Conservation (phyloP, 768 basidiomycete species). For the Lentinula boryana region DNA sequence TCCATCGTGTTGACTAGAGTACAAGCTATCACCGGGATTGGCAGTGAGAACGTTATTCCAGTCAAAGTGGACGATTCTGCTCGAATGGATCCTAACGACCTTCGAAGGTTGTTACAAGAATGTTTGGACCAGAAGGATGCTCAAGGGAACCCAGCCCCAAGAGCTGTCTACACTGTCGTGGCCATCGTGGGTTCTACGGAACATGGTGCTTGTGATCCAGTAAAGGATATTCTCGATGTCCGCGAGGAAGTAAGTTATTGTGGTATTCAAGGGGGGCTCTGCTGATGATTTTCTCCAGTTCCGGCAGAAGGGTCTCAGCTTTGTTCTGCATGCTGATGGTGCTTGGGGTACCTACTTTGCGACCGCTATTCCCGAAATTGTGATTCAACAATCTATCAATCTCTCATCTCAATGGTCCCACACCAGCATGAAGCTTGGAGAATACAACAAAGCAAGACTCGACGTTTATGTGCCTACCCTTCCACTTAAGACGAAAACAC, state of each 20-base stretch:
- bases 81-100: conserved; percentile 24
- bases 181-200: conserved; percentile 38
- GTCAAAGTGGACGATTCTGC: conserved; percentile 30
- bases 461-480: conserved; percentile 20
- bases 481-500: conserved; percentile 9
- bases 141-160: conserved; percentile 10
- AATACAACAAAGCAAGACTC: neutral
- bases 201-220: conserved; percentile 36
- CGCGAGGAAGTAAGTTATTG: conserved; percentile 19
- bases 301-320: conserved; percentile 25
- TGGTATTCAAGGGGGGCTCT: neutral
- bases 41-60: conserved; percentile 28
- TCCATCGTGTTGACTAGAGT: neutral
- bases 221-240: conserved; percentile 28
- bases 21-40: conserved; percentile 37
- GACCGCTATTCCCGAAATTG: conserved; percentile 19
- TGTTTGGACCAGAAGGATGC: conserved; percentile 17
- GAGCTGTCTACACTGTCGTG: conserved; percentile 35
- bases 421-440: neutral
- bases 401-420: neutral
- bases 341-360: conserved; percentile 45
- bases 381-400: neutral
- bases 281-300: conserved; percentile 7
- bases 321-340: conserved; percentile 37
- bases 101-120: conserved; percentile 19